Evolutionary conservation across 1,284 basidiomycete genomes (phyloP).

Genomic region (Hemileia vastatrix): DNA sequence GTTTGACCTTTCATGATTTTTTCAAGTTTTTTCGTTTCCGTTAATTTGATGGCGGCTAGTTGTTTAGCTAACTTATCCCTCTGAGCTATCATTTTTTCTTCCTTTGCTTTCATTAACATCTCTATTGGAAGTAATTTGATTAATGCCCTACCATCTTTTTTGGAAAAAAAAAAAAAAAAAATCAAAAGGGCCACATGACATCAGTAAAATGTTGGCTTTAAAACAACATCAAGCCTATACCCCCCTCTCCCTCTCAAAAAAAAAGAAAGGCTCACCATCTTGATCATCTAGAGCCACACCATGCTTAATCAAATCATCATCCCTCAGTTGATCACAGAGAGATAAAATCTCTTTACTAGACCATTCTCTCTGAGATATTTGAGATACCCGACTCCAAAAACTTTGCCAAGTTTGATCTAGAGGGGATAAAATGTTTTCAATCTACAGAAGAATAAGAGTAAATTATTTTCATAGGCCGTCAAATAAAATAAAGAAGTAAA

Average conservation of each 20-base stretch:
- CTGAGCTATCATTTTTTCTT: conserved; percentile 70
- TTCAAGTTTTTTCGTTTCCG: conserved; percentile 61
- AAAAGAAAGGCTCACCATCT: conserved; percentile 59
- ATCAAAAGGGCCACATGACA: no score
- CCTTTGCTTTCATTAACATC: conserved; percentile 69
- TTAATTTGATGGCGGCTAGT: conserved; percentile 60
- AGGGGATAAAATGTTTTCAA: conserved; percentile 76
- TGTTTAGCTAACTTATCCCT: conserved; percentile 76
- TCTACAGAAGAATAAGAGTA: conserved; percentile 51
- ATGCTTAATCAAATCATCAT: conserved; percentile 77
- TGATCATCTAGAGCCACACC: conserved; percentile 95
- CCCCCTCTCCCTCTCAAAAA: no score
- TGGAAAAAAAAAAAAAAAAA: conserved; percentile 14
- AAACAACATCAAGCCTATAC: no score
- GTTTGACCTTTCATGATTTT: conserved; percentile 75
- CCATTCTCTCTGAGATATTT: conserved; percentile 65
- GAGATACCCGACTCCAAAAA: conserved; percentile 82
- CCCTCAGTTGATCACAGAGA: conserved; percentile 79
- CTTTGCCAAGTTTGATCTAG: conserved; percentile 74
- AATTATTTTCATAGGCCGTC: no score
- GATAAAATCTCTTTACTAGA: conserved; percentile 63
- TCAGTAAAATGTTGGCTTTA: no score
- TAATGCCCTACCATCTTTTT: conserved; percentile 75
- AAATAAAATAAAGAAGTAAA: no score
- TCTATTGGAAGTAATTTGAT: conserved; percentile 83